A percentile compares a stretch with the other conserved stretches of the same genome.
phyloP scores from a whole-genome alignment of 1,284 basidiomycete genomes.

The Leccinum variabile region DNA sequence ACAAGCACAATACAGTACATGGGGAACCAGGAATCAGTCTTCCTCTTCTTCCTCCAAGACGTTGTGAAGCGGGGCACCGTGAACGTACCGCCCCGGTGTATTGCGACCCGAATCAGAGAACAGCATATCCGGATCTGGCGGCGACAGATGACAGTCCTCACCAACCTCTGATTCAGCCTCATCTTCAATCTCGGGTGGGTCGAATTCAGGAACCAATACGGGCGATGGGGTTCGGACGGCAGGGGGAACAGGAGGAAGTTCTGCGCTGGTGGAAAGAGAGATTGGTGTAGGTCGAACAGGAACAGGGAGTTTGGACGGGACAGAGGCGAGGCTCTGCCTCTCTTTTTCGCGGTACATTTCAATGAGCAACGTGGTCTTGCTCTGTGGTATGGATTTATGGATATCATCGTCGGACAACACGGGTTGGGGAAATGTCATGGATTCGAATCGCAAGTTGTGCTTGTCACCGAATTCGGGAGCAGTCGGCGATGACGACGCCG shows the following conservation, averaged over 20 bases:
- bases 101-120: slow-evolving; percentile 50
- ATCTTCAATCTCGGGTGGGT: slow-evolving; percentile 21
- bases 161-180: slow-evolving; percentile 19
- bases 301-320: slow-evolving; percentile 39
- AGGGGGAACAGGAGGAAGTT: slow-evolving; percentile 4
- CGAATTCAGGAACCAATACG: slow-evolving; percentile 12
- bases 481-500: slow-evolving; percentile 29
- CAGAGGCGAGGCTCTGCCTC: slow-evolving; percentile 34
- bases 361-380: slow-evolving; percentile 73
- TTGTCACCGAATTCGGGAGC: slow-evolving; percentile 36
- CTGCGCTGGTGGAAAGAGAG: slow-evolving; percentile 7
- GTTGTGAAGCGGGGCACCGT: slow-evolving; percentile 85
- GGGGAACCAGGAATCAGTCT: slow-evolving; percentile 30
- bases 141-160: slow-evolving; percentile 26
- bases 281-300: slow-evolving; percentile 24
- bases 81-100: slow-evolving; percentile 76
- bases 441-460: slow-evolving; percentile 32
- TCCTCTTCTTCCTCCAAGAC: slow-evolving; percentile 81
- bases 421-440: slow-evolving; percentile 30
- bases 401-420: slow-evolving; percentile 26
- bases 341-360: slow-evolving; percentile 81
- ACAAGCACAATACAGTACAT: slow-evolving; percentile 29
- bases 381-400: slow-evolving; percentile 32
- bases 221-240: slow-evolving; percentile 20
- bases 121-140: slow-evolving; percentile 32